phyloP scores from a whole-genome alignment of 129 eudicot species.

The Oenanthe sinensis region DNA sequence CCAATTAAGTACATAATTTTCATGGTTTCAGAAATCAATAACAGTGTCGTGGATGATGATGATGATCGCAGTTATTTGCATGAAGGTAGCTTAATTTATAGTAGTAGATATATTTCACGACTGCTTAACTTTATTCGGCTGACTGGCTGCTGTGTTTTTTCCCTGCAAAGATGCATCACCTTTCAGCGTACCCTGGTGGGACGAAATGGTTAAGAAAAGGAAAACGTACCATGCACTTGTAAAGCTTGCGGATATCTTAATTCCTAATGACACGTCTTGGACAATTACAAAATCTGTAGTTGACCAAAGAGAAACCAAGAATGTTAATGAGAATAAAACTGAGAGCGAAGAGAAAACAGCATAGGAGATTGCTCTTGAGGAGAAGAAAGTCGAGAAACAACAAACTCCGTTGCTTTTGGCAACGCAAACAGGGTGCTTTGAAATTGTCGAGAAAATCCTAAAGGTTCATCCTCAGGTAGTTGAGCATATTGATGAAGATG shows the following conservation, averaged over 20 bases:
- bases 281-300: not conserved
- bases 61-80: not conserved
- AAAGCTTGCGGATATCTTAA: not conserved
- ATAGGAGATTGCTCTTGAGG: not conserved
- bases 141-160: not conserved
- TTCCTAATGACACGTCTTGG: not conserved
- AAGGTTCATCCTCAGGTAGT: conserved; percentile 27
- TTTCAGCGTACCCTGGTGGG: conserved; percentile 1
- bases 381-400: conserved; percentile 8
- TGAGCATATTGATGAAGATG: conserved; percentile 25
- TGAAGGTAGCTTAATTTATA: not conserved
- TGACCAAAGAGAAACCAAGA: not conserved
- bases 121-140: not conserved
- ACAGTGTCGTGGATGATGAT: not conserved
- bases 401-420: conserved; percentile 36
- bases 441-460: conserved; percentile 30
- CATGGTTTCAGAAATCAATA: not conserved
- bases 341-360: not conserved
- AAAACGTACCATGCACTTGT: not conserved
- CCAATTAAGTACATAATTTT: not conserved
- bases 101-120: not conserved
- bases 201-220: not conserved
- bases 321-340: not conserved
- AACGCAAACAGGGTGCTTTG: conserved; percentile 23
- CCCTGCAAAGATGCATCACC: not conserved